Percentiles rank a stretch among this genome's conserved stretches.
These are phyloP conservation scores for Hippophae gyantsensis DNA, from an alignment of 306 rosid genomes.

Conservation along the genomic window DNA sequence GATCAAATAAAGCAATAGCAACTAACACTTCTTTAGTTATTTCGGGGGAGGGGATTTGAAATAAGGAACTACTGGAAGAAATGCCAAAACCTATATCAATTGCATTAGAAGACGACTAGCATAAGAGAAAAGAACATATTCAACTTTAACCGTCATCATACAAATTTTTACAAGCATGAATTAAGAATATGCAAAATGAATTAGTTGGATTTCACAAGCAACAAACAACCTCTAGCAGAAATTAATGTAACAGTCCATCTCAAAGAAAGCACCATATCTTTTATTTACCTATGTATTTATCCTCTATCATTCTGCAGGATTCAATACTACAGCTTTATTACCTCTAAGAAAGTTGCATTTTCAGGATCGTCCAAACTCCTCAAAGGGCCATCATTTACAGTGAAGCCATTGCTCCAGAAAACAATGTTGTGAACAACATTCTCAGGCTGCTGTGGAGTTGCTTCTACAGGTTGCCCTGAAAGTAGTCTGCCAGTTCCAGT, in stretches of 20 bases:
- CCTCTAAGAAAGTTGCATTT: conserved; percentile 88
- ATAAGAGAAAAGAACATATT: background rate
- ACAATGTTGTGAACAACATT: conserved; percentile 72
- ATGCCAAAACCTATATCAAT: too few species aligned
- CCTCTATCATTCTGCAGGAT: background rate
- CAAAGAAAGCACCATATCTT: too few species aligned
- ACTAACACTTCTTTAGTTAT: too few species aligned
- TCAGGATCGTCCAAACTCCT: conserved; percentile 96
- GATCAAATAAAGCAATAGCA: background rate
- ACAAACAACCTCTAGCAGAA: too few species aligned
- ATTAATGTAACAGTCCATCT: too few species aligned
- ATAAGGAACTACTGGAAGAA: too few species aligned
- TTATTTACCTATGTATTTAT: background rate
- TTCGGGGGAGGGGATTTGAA: too few species aligned
- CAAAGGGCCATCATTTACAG: conserved; percentile 85
- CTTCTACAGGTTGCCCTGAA: conserved; percentile 60
- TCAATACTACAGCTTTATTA: conserved; percentile 18
- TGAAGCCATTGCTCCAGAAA: conserved; percentile 88
- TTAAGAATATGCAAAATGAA: too few species aligned
- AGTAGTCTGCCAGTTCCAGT: conserved; percentile 86
- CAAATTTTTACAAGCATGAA: too few species aligned
- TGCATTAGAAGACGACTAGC: too few species aligned
- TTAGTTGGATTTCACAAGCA: too few species aligned
- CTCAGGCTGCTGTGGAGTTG: conserved; percentile 79
- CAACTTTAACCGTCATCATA: background rate